phyloP scores from a whole-genome alignment of 352 stramenopile species.

The Pseudoperonospora humuli region DNA sequence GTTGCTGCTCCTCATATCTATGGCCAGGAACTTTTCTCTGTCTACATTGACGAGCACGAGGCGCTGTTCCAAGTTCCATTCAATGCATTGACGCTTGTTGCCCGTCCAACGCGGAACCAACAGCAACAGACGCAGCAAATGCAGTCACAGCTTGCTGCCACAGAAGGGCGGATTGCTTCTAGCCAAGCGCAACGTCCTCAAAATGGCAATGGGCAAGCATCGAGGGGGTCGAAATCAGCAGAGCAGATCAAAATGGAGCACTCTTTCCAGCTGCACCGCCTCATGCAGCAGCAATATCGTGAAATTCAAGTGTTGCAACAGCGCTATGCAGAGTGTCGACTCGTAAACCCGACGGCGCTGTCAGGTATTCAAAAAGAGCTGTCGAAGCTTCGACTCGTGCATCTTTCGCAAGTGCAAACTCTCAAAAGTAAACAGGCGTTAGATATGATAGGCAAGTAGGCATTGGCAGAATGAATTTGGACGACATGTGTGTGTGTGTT shows the following conservation, averaged over 20 bases:
- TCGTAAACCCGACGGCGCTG: conserved; percentile 65
- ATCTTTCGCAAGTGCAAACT: conserved; percentile 78
- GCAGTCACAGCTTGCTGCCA: conserved; percentile 28
- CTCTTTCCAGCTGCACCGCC: conserved; percentile 76
- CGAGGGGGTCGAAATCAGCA: conserved; percentile 19
- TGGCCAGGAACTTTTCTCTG: conserved; percentile 70
- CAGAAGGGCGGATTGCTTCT: conserved; percentile 15
- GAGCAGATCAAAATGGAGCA: conserved; percentile 83
- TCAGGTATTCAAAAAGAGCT: conserved; percentile 77
- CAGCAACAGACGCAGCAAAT: conserved; percentile 36
- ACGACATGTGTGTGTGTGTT: conserved; percentile 2
- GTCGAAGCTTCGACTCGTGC: conserved; percentile 76
- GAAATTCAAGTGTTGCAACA: conserved; percentile 84
- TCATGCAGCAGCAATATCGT: conserved; percentile 85
- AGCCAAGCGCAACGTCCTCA: conserved; percentile 18
- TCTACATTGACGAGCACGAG: conserved; percentile 80
- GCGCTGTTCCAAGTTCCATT: conserved; percentile 77
- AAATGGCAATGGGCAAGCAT: conserved; percentile 13
- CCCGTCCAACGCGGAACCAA: conserved; percentile 29
- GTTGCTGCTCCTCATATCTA: conserved; percentile 70
- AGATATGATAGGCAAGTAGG: conserved; percentile 59
- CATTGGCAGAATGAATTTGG: conserved; percentile 4
- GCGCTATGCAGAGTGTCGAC: conserved; percentile 68
- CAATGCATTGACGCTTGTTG: conserved; percentile 59
- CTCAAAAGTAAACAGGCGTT: conserved; percentile 82